Evolutionary conservation across 1,139 yeast genomes (phyloP), one percentile per base, ranked within the genome.

Genomic region (Nakaseomyces uthaithaninus): DNA sequence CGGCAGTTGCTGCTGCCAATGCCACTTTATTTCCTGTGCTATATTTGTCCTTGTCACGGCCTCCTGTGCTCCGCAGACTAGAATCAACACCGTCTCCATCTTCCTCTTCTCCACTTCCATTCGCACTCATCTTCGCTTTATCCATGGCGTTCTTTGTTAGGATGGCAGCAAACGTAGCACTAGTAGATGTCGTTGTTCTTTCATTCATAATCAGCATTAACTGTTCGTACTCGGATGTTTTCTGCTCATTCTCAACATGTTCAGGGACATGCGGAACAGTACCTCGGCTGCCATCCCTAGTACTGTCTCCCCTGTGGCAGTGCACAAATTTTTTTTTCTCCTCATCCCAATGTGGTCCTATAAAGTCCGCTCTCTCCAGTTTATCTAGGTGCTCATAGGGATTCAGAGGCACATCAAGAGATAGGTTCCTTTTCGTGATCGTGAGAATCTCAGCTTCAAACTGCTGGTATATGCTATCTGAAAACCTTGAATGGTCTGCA

Each of bases 161-260:
- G 1, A 62, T 50, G 2, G 60, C 55, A 0, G 62, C 59, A 34
- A 57, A 52, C 1, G 62, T 55, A 9, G 65, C 54, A 33, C 55
- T 62, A 5, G 64, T 51, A 1, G 64, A 50, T 3, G 60, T 54
- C 4, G 58, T 53, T 0, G 62, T 58, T 37, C 60, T 55, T 37
- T 63, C 68, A 40, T 54, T 60, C 62, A 64, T 53, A 2, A 63
- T 57, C 30, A 77, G 65, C 97, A 91, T 89, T 56, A 87, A 69
- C 57, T 85, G 95, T 62, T 91, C 97, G 62, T 84, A 87, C 49
- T 87, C 94, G 2, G 89, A 78, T 27, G 84, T 80, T 53, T 83
- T 83, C 55, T 85, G 95, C 10, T 76, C 74, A 28, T 69, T 59
- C 46, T 78, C 84, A 52, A 77, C 85, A 51, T 77, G 84, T 36